A percentile compares a stretch with the other conserved stretches of the same genome.
These are phyloP conservation scores for Wickerhamomyces strasburgensis DNA, from an alignment of 805 yeast genomes.

Conservation along the genomic window DNA sequence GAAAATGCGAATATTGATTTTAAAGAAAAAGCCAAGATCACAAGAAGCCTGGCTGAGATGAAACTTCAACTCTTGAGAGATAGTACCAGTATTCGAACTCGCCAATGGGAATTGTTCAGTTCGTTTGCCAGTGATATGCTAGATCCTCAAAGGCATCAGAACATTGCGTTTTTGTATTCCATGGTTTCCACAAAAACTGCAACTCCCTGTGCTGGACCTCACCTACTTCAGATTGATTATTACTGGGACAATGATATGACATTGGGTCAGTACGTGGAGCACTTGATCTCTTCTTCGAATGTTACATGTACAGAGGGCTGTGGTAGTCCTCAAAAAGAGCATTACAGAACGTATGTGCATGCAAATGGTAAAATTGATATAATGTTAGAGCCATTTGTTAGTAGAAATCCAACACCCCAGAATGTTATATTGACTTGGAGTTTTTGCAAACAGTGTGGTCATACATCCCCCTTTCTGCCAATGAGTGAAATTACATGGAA, in stretches of 20 bases:
- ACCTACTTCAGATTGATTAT: constrained; percentile 73
- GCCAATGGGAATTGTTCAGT: constrained; percentile 67
- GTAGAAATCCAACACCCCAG: constrained; percentile 50
- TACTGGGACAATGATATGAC: constrained; percentile 90
- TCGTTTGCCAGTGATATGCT: constrained; percentile 49
- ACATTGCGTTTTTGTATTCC: constrained; percentile 71
- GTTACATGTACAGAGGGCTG: constrained; percentile 78
- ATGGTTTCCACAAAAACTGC: constrained; percentile 79
- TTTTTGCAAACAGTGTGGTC: constrained; percentile 74
- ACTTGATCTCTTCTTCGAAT: constrained; percentile 60
- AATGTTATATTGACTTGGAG: constrained; percentile 87
- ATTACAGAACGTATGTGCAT: constrained; percentile 83
- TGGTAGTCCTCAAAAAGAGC: constrained; percentile 63
- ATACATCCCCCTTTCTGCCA: constrained; percentile 68
- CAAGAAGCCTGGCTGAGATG: constrained; percentile 28
- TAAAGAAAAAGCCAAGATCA: constrained; percentile 29
- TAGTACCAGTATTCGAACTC: constrained; percentile 29
- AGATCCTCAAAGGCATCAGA: constrained; percentile 73
- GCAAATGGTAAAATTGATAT: constrained; percentile 81
- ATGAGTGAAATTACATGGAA: constrained; percentile 88
- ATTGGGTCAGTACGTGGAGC: constrained; percentile 84
- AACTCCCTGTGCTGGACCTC: constrained; percentile 93
- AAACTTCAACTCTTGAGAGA: constrained; percentile 28
- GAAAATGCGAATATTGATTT: constrained; percentile 2
- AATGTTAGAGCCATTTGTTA: constrained; percentile 55